These are phyloP conservation scores for Graphilbum ipis-grandicollis DNA, from an alignment of 2,329 filamentous ascomycete species.

Conservation along the genomic window DNA sequence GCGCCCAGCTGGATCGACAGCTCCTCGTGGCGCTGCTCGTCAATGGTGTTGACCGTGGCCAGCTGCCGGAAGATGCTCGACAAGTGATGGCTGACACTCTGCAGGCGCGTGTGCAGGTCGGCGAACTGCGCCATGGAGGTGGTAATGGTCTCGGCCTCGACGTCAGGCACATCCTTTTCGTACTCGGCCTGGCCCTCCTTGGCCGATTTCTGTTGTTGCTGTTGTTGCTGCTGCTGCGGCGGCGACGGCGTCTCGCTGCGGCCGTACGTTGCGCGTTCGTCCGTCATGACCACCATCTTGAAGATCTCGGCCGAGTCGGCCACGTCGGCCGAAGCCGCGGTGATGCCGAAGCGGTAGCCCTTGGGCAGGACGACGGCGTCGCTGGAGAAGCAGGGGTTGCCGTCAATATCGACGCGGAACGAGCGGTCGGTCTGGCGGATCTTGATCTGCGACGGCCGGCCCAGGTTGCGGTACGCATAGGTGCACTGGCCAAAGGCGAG, in stretches of 20 bases:
- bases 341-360: slow-evolving; percentile 75
- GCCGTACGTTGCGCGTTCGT: slow-evolving; percentile 17
- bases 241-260: slow-evolving; percentile 12
- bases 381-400: slow-evolving; percentile 66
- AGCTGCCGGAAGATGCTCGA: slow-evolving; percentile 42
- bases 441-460: slow-evolving; percentile 64
- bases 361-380: slow-evolving; percentile 60
- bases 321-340: slow-evolving; percentile 74
- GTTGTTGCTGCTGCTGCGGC: slow-evolving; percentile 5
- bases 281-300: slow-evolving; percentile 60
- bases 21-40: slow-evolving; percentile 40
- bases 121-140: slow-evolving; percentile 49
- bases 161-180: slow-evolving; percentile 26
- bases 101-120: slow-evolving; percentile 73
- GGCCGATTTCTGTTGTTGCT: slow-evolving; percentile 7
- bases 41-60: slow-evolving; percentile 28
- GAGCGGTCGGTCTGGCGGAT: slow-evolving; percentile 44
- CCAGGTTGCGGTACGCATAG: slow-evolving; percentile 81
- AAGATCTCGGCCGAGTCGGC: slow-evolving; percentile 92
- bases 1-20: slow-evolving; percentile 28
- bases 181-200: slow-evolving; percentile 9
- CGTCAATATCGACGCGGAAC: slow-evolving; percentile 70
- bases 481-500: slow-evolving; percentile 88
- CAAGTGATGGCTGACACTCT: slow-evolving; percentile 53
- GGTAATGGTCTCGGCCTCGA: slow-evolving; percentile 27